A percentile compares a stretch with the other conserved stretches of the same genome.
Evolutionary conservation across 1,284 basidiomycete species (phyloP).

Genomic region (Cryptococcus sp.): DNA sequence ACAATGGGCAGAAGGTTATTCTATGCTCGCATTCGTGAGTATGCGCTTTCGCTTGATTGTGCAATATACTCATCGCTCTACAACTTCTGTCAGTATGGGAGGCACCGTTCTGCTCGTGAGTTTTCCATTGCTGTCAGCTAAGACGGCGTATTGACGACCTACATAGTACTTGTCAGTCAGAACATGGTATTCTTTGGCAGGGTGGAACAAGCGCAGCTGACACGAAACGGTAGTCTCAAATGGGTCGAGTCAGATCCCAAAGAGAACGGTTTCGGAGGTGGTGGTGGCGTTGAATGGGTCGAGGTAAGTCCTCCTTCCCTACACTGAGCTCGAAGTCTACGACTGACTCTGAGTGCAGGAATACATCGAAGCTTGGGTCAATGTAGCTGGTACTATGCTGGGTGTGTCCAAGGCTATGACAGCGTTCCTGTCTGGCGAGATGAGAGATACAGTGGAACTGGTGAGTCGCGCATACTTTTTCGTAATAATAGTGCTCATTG

Average conservation of each 20-base stretch:
- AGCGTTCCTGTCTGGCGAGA: conserved; percentile 89
- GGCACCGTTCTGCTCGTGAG: conserved; percentile 60
- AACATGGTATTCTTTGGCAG: conserved; percentile 40
- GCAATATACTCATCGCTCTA: not conserved
- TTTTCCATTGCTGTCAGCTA: not conserved
- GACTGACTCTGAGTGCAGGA: conserved; percentile 55
- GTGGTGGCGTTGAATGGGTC: conserved; percentile 87
- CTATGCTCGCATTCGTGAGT: conserved; percentile 71
- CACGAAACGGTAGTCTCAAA: conserved; percentile 65
- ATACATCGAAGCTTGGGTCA: conserved; percentile 76
- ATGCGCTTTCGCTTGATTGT: not conserved
- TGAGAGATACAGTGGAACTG: conserved; percentile 89
- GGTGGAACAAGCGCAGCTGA: conserved; percentile 5
- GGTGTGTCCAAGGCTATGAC: conserved; percentile 85
- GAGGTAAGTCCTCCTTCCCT: conserved; percentile 60
- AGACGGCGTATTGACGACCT: conserved; percentile 9
- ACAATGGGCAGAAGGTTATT: conserved; percentile 79
- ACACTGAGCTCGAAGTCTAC: not conserved
- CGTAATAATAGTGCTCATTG: not conserved
- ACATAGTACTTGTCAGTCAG: conserved; percentile 46
- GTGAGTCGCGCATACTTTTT: conserved; percentile 24
- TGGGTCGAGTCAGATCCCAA: conserved; percentile 82
- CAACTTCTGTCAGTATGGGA: conserved; percentile 68
- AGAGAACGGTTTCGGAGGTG: conserved; percentile 63
- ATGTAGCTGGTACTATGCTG: conserved; percentile 85